phyloP scores from a whole-genome alignment of 108 stramenopile genomes.

The Asterionellopsis glacialis region DNA sequence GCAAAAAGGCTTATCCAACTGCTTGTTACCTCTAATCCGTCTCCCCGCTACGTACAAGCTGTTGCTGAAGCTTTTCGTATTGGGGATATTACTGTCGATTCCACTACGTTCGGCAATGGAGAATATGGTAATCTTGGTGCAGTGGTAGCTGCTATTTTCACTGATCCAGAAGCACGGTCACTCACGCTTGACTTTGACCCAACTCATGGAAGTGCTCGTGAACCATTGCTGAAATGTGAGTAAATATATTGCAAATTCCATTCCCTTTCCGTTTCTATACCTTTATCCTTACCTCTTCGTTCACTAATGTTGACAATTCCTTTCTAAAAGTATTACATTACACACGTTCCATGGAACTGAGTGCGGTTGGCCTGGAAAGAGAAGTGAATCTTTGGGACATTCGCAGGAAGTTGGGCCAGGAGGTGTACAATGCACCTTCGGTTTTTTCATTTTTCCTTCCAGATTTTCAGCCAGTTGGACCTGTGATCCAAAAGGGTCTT shows the following conservation, averaged over 20 bases:
- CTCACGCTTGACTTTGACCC: constrained; percentile 47
- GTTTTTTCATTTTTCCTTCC: constrained; percentile 67
- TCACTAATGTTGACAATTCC: constrained; percentile 1
- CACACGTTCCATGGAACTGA: constrained; percentile 18
- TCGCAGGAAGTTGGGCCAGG: constrained; percentile 34
- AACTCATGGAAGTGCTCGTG: constrained; percentile 35
- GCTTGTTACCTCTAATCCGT: constrained; percentile 68
- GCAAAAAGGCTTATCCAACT: constrained; percentile 52
- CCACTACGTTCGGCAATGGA: constrained; percentile 43
- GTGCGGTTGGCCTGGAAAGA: not conserved
- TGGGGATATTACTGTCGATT: constrained; percentile 21
- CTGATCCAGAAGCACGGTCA: constrained; percentile 48
- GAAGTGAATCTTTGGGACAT: constrained; percentile 8
- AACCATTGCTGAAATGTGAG: constrained; percentile 43
- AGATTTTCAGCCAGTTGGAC: constrained; percentile 30
- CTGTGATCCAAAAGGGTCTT: constrained; percentile 1
- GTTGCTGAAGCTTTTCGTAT: constrained; percentile 52
- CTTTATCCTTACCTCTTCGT: no score
- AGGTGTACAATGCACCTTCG: constrained; percentile 26
- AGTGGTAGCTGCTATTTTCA: constrained; percentile 44
- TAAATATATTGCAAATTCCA: not conserved
- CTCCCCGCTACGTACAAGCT: constrained; percentile 40
- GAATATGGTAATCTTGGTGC: constrained; percentile 58
- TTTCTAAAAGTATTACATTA: constrained; percentile 22
- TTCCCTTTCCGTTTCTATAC: no score